These are phyloP conservation scores for Plasmodium blacklocki DNA, from an alignment of 169 alveolate species.

Conservation along the genomic window DNA sequence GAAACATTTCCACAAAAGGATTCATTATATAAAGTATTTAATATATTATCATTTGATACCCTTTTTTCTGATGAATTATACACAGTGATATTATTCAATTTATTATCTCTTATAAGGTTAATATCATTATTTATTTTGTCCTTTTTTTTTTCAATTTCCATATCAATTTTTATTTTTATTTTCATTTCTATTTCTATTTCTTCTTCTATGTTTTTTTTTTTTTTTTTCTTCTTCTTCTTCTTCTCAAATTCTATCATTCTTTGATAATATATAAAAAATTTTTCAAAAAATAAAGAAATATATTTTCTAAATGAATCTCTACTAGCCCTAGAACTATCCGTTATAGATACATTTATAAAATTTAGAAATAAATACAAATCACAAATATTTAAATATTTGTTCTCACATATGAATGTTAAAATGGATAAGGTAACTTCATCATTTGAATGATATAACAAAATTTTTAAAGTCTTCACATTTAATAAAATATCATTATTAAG, in stretches of 20 bases:
- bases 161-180: neutral
- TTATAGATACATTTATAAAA: conserved; percentile 62
- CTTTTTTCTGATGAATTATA: too few relatives aligned
- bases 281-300: conserved; percentile 55
- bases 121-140: neutral
- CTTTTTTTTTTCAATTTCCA: neutral
- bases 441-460: conserved; percentile 45
- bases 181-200: neutral
- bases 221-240: neutral
- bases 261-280: conserved; percentile 67
- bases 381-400: conserved; percentile 70
- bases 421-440: conserved; percentile 61
- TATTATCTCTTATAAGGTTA: neutral
- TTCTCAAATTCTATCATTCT: conserved; percentile 61
- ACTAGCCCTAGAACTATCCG: conserved; percentile 47
- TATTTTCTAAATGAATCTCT: conserved; percentile 72
- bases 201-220: too few relatives aligned
- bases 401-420: conserved; percentile 71
- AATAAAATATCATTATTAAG: conserved; percentile 36
- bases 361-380: conserved; percentile 56
- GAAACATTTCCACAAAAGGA: too few relatives aligned
- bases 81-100: too few relatives aligned
- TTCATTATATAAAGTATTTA: too few relatives aligned
- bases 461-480: conserved; percentile 44
- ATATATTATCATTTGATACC: too few relatives aligned